phyloP scores from a whole-genome alignment of 768 basidiomycete genomes.

The Boletus insuetus region DNA sequence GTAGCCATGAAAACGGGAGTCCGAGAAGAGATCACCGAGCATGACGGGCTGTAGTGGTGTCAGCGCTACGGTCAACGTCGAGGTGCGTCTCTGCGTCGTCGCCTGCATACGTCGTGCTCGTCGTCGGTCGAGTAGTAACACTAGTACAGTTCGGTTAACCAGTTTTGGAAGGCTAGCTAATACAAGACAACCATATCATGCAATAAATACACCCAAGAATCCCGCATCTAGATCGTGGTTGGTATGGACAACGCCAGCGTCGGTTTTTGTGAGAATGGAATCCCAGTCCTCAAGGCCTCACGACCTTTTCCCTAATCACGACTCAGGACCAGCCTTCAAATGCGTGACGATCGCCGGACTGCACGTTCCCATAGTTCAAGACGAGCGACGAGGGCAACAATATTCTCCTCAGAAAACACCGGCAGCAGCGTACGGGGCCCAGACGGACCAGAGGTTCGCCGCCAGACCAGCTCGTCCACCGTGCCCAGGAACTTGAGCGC shows the following conservation, averaged over 20 bases:
- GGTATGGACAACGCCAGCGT: too few relatives aligned
- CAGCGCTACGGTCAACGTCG: constrained; percentile 18
- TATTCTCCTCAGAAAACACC: constrained; percentile 27
- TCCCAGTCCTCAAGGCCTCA: too few relatives aligned
- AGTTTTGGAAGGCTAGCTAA: constrained; percentile 2
- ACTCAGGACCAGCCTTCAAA: constrained; percentile 1
- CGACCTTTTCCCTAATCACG: too few relatives aligned
- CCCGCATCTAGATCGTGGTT: neutral
- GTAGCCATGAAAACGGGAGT: constrained; percentile 43
- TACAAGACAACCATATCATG: neutral
- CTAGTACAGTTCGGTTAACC: neutral
- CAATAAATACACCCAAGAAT: neutral
- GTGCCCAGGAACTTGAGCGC: constrained; percentile 25
- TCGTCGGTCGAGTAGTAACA: too few relatives aligned
- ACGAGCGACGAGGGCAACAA: constrained; percentile 20
- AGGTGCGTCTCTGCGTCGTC: constrained; percentile 25
- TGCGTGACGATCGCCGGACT: constrained; percentile 20
- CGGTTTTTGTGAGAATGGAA: too few relatives aligned
- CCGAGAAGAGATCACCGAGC: constrained; percentile 36
- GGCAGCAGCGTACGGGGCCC: constrained; percentile 10
- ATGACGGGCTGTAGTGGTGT: constrained; percentile 3
- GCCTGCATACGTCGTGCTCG: constrained; percentile 12
- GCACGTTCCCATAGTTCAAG: constrained; percentile 29
- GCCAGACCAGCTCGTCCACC: constrained; percentile 31
- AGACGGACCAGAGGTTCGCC: constrained; percentile 11